phyloP scores from a whole-genome alignment of 208 protist species.

The Crithidia expoeki region DNA sequence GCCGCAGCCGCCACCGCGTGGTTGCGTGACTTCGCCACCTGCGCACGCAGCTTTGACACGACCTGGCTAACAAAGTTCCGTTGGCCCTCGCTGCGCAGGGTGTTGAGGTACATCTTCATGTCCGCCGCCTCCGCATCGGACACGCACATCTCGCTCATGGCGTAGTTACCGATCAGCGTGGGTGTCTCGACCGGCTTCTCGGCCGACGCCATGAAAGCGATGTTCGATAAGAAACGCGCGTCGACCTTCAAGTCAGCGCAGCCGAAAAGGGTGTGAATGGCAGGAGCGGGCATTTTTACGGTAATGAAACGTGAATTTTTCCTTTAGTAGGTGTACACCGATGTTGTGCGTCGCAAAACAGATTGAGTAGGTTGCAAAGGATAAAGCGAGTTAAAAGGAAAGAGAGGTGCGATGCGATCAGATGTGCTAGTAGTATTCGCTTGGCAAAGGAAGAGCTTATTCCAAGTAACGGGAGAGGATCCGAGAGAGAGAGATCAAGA shows the following conservation, averaged over 20 bases:
- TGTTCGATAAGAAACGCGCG: constrained; percentile 30
- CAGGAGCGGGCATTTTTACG: constrained; percentile 20
- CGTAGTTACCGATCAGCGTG: constrained; percentile 41
- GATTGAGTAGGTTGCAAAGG: neutral
- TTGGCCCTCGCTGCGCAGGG: constrained; percentile 39
- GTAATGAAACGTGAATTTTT: neutral
- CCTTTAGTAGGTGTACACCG: neutral
- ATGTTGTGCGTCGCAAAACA: neutral
- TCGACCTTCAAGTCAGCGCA: constrained; percentile 37
- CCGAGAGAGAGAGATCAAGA: neutral
- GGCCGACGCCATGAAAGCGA: constrained; percentile 40
- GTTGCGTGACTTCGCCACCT: constrained; percentile 26
- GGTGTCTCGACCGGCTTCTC: constrained; percentile 46
- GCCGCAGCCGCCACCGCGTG: constrained; percentile 30
- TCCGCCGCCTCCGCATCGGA: constrained; percentile 35
- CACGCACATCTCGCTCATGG: constrained; percentile 61
- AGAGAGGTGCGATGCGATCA: neutral
- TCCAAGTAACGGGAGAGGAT: neutral
- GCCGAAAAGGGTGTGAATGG: constrained; percentile 38
- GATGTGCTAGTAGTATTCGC: neutral
- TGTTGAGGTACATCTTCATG: constrained; percentile 37
- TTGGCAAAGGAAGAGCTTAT: neutral
- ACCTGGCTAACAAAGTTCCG: constrained; percentile 38
- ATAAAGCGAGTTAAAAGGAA: neutral
- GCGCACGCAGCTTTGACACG: constrained; percentile 26